Evolutionary conservation across 164 flowering plant species (phyloP).

Genomic region (Akebia trifoliata): DNA sequence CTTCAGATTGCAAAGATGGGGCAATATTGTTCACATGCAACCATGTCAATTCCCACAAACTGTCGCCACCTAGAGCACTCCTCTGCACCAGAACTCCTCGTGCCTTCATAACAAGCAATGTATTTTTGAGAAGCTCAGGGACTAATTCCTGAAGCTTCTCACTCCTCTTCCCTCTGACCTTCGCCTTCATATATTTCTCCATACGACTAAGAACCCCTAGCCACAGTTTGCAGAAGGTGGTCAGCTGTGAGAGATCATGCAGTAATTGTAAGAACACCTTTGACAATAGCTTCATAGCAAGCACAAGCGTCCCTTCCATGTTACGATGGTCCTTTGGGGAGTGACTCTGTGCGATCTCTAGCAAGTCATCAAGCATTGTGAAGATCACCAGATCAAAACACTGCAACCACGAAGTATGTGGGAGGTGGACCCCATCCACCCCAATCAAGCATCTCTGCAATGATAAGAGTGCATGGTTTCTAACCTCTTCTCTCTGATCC

Average conservation of each 20-base stretch:
- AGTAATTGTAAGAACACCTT: constrained; percentile 32
- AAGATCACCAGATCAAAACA: constrained; percentile 37
- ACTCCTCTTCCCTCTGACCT: constrained; percentile 32
- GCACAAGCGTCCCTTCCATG: constrained; percentile 35
- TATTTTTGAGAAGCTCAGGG: constrained; percentile 34
- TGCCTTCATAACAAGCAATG: constrained; percentile 30
- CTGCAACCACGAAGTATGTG: constrained; percentile 28
- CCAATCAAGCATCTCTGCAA: constrained; percentile 31
- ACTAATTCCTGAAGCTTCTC: constrained; percentile 35
- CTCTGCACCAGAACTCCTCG: constrained; percentile 25
- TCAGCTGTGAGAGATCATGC: constrained; percentile 17
- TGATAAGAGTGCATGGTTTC: constrained; percentile 30
- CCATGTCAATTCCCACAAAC: constrained; percentile 40
- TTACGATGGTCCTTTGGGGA: constrained; percentile 33
- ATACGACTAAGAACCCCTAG: constrained; percentile 30
- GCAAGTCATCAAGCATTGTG: constrained; percentile 36
- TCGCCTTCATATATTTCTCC: constrained; percentile 34
- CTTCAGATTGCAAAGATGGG: constrained; percentile 28
- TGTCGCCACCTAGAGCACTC: constrained; percentile 29
- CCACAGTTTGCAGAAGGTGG: constrained; percentile 36
- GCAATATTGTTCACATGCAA: constrained; percentile 28
- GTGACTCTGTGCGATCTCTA: constrained; percentile 31
- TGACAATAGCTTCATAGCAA: constrained; percentile 29
- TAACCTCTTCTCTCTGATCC: constrained; percentile 39
- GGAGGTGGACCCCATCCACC: constrained; percentile 26